Percentiles rank a stretch among this genome's conserved stretches.
phyloP scores from a whole-genome alignment of 176 grass and related monocot species.

The sorghum (Sorghum bicolor) region DNA sequence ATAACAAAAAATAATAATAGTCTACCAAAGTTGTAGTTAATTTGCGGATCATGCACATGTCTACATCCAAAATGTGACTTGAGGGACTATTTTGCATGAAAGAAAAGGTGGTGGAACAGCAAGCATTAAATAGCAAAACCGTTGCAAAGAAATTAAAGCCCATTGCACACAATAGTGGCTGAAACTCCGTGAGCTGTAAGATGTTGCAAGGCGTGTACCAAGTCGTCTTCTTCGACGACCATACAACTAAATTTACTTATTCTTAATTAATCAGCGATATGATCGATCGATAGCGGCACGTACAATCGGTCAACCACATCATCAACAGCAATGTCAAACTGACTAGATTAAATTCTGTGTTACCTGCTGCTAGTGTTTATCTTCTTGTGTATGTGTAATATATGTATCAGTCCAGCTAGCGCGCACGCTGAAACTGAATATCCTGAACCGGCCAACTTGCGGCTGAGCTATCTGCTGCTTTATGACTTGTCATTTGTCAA shows the following conservation, averaged over 20 bases:
- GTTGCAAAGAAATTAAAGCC: not conserved
- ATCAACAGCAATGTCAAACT: not conserved
- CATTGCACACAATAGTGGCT: not conserved
- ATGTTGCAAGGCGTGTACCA: not conserved
- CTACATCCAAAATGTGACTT: not conserved
- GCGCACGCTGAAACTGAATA: not conserved
- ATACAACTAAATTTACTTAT: not conserved
- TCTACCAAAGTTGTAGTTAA: not conserved
- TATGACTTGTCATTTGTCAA: constrained; percentile 31
- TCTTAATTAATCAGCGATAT: not conserved
- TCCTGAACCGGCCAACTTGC: constrained; percentile 12
- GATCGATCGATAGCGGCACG: not conserved
- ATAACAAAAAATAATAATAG: no score
- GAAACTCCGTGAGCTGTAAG: not conserved
- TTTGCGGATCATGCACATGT: not conserved
- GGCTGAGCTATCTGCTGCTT: constrained; percentile 23
- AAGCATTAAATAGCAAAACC: not conserved
- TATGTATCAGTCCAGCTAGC: not conserved
- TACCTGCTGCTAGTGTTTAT: not conserved
- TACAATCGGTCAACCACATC: not conserved
- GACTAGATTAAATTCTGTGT: constrained; percentile 16
- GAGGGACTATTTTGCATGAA: not conserved
- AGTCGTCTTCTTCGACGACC: constrained; percentile 6
- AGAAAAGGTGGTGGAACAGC: not conserved
- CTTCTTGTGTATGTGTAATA: not conserved